These are phyloP conservation scores for Fusarium sp. DNA, from an alignment of 2,329 filamentous ascomycete species.

Conservation along the genomic window DNA sequence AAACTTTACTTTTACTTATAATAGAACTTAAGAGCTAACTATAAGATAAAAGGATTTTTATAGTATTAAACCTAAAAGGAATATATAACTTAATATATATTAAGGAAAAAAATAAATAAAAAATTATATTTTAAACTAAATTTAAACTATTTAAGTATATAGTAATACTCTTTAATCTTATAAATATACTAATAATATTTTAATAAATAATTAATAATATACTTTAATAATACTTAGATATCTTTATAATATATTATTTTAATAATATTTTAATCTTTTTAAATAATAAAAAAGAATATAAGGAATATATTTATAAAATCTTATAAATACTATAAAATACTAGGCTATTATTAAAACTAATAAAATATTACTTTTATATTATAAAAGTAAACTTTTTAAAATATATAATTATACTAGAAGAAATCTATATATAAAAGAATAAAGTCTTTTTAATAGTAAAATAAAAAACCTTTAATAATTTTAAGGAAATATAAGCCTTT, in stretches of 20 bases:
- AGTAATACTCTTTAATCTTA: no score
- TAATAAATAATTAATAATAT: conserved; percentile 37
- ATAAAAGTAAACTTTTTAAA: conserved; percentile 21
- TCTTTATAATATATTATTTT: conserved; percentile 36
- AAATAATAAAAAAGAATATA: conserved; percentile 29
- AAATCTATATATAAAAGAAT: conserved; percentile 27
- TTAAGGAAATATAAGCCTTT: conserved; percentile 33
- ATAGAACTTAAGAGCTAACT: no score
- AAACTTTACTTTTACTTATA: no score
- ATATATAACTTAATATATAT: no score
- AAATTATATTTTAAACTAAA: no score
- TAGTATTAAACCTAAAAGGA: no score
- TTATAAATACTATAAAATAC: conserved; percentile 22
- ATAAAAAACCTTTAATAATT: background rate
- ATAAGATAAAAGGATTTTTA: no score
- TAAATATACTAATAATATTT: conserved; percentile 9
- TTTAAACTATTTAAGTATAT: no score
- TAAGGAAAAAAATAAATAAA: no score
- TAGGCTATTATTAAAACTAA: conserved; percentile 32
- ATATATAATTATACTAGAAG: conserved; percentile 14
- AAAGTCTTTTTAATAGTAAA: conserved; percentile 24
- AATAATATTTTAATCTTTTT: conserved; percentile 40
- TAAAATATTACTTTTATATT: conserved; percentile 29
- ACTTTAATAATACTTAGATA: conserved; percentile 27
- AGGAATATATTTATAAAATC: conserved; percentile 28